phyloP scores from a whole-genome alignment of 73 alveolate species.

The Tetrahymena borealis region DNA sequence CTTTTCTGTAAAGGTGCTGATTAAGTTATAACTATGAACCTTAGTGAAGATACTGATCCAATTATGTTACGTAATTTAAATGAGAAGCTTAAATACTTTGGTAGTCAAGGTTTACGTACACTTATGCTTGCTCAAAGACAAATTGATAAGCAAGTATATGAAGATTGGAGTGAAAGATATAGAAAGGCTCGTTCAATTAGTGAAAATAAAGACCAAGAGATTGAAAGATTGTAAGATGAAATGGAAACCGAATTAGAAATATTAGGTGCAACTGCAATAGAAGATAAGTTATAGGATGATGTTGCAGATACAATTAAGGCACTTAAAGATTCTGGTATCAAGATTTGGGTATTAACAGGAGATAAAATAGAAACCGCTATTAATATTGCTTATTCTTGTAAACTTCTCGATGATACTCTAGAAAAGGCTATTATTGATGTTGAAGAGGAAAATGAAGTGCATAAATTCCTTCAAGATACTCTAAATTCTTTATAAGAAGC shows the following conservation, averaged over 20 bases:
- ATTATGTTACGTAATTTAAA: constrained; percentile 52
- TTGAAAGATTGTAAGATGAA: constrained; percentile 61
- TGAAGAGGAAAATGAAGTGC: constrained; percentile 44
- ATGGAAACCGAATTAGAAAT: constrained; percentile 74
- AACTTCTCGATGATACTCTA: constrained; percentile 33
- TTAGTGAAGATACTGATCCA: constrained; percentile 87
- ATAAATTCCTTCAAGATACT: neutral
- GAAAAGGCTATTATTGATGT: constrained; percentile 31
- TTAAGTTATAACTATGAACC: constrained; percentile 56
- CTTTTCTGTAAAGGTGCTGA: constrained; percentile 96
- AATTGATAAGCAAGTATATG: constrained; percentile 52
- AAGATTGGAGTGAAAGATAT: constrained; percentile 57
- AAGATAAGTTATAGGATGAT: constrained; percentile 89
- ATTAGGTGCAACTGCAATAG: constrained; percentile 95
- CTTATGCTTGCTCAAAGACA: constrained; percentile 66
- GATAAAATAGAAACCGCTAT: constrained; percentile 97
- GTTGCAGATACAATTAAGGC: constrained; percentile 62
- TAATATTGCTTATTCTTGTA: constrained; percentile 70
- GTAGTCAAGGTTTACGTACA: constrained; percentile 56
- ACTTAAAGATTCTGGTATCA: constrained; percentile 70
- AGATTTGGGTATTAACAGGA: constrained; percentile 95
- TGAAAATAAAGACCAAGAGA: constrained; percentile 53
- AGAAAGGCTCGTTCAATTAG: constrained; percentile 34
- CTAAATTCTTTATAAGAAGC: neutral
- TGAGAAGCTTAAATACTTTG: neutral